Base-by-base conservation (phyloP, 257 asterid species). In the Ligustrum vulgare region DNA sequence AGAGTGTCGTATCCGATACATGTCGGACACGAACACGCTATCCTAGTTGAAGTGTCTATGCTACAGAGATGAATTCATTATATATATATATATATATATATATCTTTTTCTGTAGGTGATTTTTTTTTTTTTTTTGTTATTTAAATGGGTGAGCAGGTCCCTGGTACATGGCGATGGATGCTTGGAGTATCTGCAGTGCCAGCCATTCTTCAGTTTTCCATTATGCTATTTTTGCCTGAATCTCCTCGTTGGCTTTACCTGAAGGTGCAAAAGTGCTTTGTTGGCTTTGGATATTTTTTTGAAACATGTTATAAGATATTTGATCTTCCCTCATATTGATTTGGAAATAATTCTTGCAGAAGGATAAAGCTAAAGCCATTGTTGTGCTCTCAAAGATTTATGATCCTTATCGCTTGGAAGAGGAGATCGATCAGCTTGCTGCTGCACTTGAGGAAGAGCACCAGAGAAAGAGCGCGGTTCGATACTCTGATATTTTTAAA, bases 141-240 rank as follows among this genome's bases (percentile, higher is more conserved):
- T 75, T 75, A 69, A 75, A 66, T 87, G 79, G 75, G 60, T 54
- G 77, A 58, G 51, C 84, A 94, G 97, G 88, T 92, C 77, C 96
- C 93, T 1, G 98, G 97, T 47, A 91, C 98, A 81, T 93, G 98
- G 98, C 91, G 97, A 63, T 94, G 97, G 98, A 94, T 94, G 98
- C 97, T 94, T 78, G 97, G 98, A 82, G 94, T 89, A 80, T 82
- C 97, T 71, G 97, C 82, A 13, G 77, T 90, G 84, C 97, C 97
- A 22, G 97, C 98, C 28, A 77, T 88, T 41, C 39, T 89, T 76
- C 98, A 94, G 75, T 94, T 94, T 79, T 60, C 76, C 45, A 86
- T 94, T 73, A 94, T 94, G 97, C 77, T 94, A 69, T 92, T 88
- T 84, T 78, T 94, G 88, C 98, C 98, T 0, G 97, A 94, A 75